Evolutionary conservation across 1,284 basidiomycete species (phyloP).

Genomic region (Sanghuangporus baumii): DNA sequence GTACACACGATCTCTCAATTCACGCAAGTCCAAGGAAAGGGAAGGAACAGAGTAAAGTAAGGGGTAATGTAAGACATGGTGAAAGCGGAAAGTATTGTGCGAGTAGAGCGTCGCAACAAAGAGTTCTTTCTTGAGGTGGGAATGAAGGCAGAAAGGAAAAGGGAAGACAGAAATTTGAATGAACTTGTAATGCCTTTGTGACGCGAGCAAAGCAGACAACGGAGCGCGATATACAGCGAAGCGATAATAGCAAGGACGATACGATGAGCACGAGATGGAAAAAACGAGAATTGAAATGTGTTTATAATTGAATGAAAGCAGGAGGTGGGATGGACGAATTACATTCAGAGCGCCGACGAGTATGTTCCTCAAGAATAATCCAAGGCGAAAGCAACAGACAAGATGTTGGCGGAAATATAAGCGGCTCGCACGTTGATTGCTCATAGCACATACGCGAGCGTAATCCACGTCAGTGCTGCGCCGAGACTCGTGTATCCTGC

Average conservation of each 20-base stretch:
- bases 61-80: no score
- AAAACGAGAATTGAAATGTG: background rate
- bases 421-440: background rate
- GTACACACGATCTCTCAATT: no score
- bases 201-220: background rate
- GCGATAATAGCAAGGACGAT: background rate
- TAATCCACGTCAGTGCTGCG: slow-evolving; percentile 5
- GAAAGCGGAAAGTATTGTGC: no score
- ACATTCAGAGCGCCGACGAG: no score
- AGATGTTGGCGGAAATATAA: background rate
- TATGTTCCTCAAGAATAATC: no score
- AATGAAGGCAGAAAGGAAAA: background rate
- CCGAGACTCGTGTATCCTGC: slow-evolving; percentile 16
- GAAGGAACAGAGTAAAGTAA: no score
- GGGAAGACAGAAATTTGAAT: background rate
- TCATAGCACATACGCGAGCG: slow-evolving; percentile 12
- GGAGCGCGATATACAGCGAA: background rate
- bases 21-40: no score
- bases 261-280: background rate
- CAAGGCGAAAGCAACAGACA: no score
- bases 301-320: background rate
- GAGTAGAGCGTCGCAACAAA: no score
- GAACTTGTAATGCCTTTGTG: background rate
- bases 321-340: no score
- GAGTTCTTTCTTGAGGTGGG: background rate